Conservation (phyloP, 495 filamentous ascomycete genomes). For the Aspergillus saccharolyticus region DNA sequence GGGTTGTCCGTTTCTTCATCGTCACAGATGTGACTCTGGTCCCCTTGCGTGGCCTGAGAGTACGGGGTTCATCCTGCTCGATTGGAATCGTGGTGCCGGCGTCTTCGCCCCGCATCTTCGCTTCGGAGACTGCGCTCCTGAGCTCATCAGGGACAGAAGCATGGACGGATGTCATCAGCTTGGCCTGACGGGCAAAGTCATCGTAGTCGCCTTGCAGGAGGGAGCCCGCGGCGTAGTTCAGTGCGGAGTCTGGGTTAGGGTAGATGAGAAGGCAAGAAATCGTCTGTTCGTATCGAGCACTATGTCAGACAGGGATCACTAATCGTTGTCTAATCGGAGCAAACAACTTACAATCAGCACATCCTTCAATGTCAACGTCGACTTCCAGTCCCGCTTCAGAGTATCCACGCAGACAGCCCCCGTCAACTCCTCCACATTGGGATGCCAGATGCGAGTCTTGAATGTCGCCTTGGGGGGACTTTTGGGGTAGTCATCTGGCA, state of each 20-base stretch:
- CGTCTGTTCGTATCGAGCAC: background rate
- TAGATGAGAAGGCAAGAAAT: slow-evolving; percentile 59
- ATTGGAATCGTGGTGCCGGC: slow-evolving; percentile 19
- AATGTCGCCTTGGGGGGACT: slow-evolving; percentile 64
- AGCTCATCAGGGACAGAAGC: slow-evolving; percentile 49
- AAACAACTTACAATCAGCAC: slow-evolving; percentile 50
- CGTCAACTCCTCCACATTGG: slow-evolving; percentile 63
- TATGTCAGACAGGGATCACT: background rate
- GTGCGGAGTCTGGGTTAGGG: slow-evolving; percentile 65
- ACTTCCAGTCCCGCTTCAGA: slow-evolving; percentile 64
- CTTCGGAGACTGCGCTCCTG: slow-evolving; percentile 44
- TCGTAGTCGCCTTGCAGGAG: slow-evolving; percentile 60
- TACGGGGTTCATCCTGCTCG: slow-evolving; percentile 18
- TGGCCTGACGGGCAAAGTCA: slow-evolving; percentile 56
- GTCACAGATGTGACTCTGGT: slow-evolving; percentile 21
- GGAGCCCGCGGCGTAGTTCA: slow-evolving; percentile 61
- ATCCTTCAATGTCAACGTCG: slow-evolving; percentile 56
- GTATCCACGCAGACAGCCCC: slow-evolving; percentile 70
- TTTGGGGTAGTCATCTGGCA: slow-evolving; percentile 60
- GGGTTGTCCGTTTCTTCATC: slow-evolving; percentile 22
- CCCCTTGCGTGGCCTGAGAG: slow-evolving; percentile 23
- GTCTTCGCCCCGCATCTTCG: slow-evolving; percentile 57
- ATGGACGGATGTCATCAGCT: slow-evolving; percentile 63
- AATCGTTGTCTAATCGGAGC: background rate
- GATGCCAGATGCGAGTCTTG: slow-evolving; percentile 66